phyloP scores from a whole-genome alignment of 202 grass and related monocot species.

The Elaeis oleifera region DNA sequence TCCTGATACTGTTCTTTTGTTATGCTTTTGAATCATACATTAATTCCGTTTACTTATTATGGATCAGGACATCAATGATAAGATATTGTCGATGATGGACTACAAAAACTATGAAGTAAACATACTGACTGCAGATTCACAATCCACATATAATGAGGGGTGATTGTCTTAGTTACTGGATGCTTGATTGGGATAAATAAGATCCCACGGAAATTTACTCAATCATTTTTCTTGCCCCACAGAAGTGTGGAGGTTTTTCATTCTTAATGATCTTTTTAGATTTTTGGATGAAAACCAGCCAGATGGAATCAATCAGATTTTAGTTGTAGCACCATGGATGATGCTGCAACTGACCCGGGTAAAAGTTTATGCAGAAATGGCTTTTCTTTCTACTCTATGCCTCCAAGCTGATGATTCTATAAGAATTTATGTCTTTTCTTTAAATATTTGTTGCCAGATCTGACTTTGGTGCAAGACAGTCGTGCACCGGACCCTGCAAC shows the following conservation, averaged over 20 bases:
- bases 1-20: neutral
- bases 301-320: neutral
- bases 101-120: constrained; percentile 56
- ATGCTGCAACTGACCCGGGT: neutral
- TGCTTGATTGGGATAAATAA: constrained; percentile 41
- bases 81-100: constrained; percentile 71
- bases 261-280: too few species aligned
- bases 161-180: constrained; percentile 80
- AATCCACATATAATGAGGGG: constrained; percentile 53
- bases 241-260: too few species aligned
- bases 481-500: too few species aligned
- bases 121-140: constrained; percentile 71
- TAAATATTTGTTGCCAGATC: too few species aligned
- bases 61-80: constrained; percentile 64
- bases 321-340: neutral
- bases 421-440: too few species aligned
- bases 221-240: neutral
- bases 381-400: too few species aligned
- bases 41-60: neutral
- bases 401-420: too few species aligned
- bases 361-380: neutral
- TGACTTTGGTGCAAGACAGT: too few species aligned
- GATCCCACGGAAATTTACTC: constrained; percentile 46
- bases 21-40: neutral
- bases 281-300: too few species aligned